Evolutionary conservation across 2,329 filamentous ascomycete genomes (phyloP).

Genomic region (Sporothrix curviconia): DNA sequence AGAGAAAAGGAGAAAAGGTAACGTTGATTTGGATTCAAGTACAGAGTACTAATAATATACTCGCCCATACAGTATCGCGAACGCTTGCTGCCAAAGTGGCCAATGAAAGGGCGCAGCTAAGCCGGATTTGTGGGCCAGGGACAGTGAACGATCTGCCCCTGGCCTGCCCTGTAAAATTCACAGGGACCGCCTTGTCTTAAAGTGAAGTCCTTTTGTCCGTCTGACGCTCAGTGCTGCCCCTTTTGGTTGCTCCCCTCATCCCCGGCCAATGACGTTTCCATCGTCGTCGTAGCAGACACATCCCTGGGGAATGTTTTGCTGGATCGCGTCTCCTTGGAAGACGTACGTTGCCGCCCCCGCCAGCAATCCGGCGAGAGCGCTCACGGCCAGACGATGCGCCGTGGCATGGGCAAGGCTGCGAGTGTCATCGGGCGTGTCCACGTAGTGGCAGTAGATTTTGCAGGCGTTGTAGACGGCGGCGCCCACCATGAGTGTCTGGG

Average conservation of each 20-base stretch:
- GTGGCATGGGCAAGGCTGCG: no score
- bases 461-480: background rate
- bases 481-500: background rate
- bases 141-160: no score
- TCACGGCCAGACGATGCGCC: no score
- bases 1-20: background rate
- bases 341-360: background rate
- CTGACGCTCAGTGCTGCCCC: no score
- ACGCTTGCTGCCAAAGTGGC: slow-evolving; percentile 8
- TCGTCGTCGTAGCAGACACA: background rate
- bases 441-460: background rate
- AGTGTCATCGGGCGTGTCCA: no score
- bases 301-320: background rate
- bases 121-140: no score
- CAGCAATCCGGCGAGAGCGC: no score
- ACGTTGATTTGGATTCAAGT: background rate
- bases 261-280: background rate
- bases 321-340: background rate
- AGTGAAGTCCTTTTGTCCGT: no score
- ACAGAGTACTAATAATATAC: no score
- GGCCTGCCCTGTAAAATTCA: no score
- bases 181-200: background rate
- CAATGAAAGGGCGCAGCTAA: background rate
- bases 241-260: background rate
- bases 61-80: background rate